Conservation (phyloP, 176 grass and related monocot species). For the Poa pratensis region DNA sequence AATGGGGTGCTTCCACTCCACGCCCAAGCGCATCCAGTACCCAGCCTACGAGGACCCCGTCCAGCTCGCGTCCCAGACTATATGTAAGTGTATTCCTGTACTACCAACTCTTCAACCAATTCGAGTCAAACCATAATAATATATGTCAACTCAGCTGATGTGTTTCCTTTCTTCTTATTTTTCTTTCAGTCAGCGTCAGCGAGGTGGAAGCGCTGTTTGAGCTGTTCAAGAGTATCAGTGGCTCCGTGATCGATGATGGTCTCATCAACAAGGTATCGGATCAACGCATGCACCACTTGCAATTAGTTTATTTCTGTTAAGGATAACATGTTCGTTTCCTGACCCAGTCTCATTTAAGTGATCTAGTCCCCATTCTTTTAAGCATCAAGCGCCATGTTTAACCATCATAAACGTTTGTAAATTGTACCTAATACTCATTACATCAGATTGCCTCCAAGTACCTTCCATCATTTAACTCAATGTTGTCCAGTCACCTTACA, state of each 20-base stretch:
- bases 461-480: no score
- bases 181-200: constrained; percentile 70
- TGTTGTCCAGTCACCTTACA: no score
- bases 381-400: constrained; percentile 10
- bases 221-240: constrained; percentile 86
- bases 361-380: neutral
- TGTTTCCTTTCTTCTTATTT: neutral
- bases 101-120: neutral
- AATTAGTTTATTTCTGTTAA: no score
- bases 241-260: constrained; percentile 80
- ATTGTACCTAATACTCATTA: neutral
- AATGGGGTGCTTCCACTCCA: constrained; percentile 75
- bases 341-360: neutral
- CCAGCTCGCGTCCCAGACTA: constrained; percentile 68
- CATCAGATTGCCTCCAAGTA: no score
- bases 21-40: constrained; percentile 51
- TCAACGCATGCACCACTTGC: neutral
- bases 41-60: constrained; percentile 74
- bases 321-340: neutral
- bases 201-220: constrained; percentile 90
- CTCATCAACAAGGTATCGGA: constrained; percentile 75
- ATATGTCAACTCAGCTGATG: neutral
- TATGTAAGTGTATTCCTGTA: constrained; percentile 39
- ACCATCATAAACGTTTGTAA: neutral
- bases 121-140: neutral